A percentile compares a stretch with the other conserved stretches of the same genome.
These are phyloP conservation scores for Neonectria sp. DNA, from an alignment of 2,329 filamentous ascomycete species.

Conservation along the genomic window DNA sequence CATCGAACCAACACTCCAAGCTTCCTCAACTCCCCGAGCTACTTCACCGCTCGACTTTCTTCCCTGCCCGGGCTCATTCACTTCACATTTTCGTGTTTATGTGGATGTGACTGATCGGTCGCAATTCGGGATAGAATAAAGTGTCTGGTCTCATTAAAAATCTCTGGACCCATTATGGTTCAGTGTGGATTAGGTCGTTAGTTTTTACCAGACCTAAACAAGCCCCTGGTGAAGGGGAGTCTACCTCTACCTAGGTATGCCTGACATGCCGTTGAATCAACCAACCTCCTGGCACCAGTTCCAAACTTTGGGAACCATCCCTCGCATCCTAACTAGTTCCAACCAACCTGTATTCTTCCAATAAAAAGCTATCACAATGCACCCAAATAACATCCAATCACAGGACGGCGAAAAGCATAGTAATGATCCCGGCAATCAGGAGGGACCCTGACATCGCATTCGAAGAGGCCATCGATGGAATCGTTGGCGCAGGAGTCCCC, in stretches of 20 bases:
- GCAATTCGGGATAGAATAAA: not conserved
- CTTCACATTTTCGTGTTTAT: no score
- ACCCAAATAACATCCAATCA: conserved; percentile 1
- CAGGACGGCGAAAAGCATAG: conserved; percentile 25
- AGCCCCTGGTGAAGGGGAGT: conserved; percentile 2
- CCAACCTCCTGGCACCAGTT: not conserved
- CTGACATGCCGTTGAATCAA: conserved; percentile 4
- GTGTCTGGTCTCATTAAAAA: not conserved
- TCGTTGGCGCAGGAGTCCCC: not conserved
- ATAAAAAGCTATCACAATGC: not conserved
- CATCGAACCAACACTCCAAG: no score
- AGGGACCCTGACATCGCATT: conserved; percentile 24
- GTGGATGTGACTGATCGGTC: no score
- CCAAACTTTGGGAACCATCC: not conserved
- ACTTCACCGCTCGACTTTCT: no score
- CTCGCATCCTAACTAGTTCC: not conserved
- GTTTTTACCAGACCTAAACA: not conserved
- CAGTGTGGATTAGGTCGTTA: not conserved
- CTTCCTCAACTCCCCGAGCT: no score
- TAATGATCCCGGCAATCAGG: conserved; percentile 19
- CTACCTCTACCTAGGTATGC: conserved; percentile 2
- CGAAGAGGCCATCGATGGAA: conserved; percentile 18
- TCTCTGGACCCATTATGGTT: not conserved
- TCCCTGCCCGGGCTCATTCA: no score
- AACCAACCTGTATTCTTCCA: not conserved